Percentiles rank a stretch among this genome's conserved stretches.
Evolutionary conservation across 129 eudicot genomes (phyloP).

Genomic region (Flaveria trinervia): DNA sequence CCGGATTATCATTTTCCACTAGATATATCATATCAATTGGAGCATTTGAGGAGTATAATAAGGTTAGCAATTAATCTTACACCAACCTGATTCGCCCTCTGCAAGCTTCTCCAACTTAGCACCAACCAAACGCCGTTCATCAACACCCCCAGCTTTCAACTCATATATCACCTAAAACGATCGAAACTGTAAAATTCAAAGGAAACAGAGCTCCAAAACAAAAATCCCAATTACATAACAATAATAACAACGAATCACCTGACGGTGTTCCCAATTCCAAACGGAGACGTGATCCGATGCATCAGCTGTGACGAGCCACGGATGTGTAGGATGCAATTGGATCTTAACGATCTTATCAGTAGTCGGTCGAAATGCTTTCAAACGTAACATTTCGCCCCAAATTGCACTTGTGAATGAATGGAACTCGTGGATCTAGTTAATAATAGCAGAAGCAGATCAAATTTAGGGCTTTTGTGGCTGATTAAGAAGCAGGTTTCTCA

Average conservation of each 20-base stretch:
- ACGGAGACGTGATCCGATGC: slow-evolving; percentile 99
- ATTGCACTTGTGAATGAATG: slow-evolving; percentile 22
- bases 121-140: slow-evolving; percentile 94
- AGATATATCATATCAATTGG: background rate
- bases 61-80: slow-evolving; percentile 1
- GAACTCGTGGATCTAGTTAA: slow-evolving; percentile 41
- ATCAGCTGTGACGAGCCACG: slow-evolving; percentile 98
- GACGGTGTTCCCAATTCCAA: slow-evolving; percentile 99
- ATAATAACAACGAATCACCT: slow-evolving; percentile 46
- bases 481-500: slow-evolving; percentile 24
- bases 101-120: slow-evolving; percentile 98
- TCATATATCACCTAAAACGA: slow-evolving; percentile 79
- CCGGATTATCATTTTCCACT: background rate
- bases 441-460: slow-evolving; percentile 3
- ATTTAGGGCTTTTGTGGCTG: slow-evolving; percentile 30
- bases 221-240: background rate
- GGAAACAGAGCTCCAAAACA: background rate
- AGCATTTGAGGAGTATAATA: background rate
- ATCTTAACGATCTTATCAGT: slow-evolving; percentile 96
- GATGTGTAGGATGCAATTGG: slow-evolving; percentile 97
- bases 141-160: slow-evolving; percentile 96
- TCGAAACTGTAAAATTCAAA: background rate
- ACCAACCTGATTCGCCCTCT: slow-evolving; percentile 91
- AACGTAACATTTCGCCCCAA: slow-evolving; percentile 53
- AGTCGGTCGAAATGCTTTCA: slow-evolving; percentile 88